Evolutionary conservation across 2,329 filamentous ascomycete species (phyloP).

Genomic region (Teratosphaeriaceae sp.): DNA sequence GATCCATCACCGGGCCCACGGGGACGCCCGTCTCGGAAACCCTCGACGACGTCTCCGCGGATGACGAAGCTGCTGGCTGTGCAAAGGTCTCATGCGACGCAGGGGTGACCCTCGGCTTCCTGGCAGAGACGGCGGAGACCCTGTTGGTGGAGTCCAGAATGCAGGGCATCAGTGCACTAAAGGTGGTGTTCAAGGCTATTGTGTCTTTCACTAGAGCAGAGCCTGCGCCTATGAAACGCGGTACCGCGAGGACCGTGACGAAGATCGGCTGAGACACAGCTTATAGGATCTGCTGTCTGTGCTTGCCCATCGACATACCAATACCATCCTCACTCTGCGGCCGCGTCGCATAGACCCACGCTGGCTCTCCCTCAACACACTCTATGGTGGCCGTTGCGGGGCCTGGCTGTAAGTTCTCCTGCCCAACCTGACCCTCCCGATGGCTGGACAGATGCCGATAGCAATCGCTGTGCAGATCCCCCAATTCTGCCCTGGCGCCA

Average conservation of each 20-base stretch:
- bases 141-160: constrained; percentile 9
- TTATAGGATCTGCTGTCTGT: no score
- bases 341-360: no score
- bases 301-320: no score
- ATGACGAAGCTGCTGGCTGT: constrained; percentile 1
- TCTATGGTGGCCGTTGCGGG: neutral
- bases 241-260: constrained; percentile 13
- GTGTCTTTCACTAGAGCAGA: constrained; percentile 19
- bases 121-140: constrained; percentile 20
- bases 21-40: neutral
- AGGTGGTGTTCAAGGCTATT: constrained; percentile 22
- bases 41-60: neutral
- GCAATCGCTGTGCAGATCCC: no score
- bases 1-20: constrained; percentile 12
- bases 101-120: constrained; percentile 24
- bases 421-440: no score
- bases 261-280: constrained; percentile 9
- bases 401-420: no score
- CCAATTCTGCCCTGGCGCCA: no score
- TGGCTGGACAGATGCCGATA: no score
- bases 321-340: no score
- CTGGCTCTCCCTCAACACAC: no score
- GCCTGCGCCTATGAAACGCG: constrained; percentile 12
- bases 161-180: neutral
- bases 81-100: constrained; percentile 23